Conservation (phyloP, 805 yeast species). For the Metschnikowia baotianmanensis region DNA sequence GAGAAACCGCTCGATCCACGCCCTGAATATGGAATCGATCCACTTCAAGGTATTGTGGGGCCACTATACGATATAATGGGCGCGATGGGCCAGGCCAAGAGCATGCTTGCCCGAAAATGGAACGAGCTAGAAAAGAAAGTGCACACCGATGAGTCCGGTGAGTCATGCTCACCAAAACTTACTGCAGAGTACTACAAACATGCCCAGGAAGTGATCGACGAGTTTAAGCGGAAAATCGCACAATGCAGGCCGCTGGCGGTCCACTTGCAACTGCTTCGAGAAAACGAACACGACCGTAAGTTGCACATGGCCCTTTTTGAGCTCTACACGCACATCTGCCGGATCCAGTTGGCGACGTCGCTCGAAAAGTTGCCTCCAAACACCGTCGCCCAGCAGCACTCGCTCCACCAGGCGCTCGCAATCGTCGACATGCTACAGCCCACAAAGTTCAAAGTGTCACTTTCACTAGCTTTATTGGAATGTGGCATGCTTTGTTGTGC, state of each 20-base stretch:
- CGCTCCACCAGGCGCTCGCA: slow-evolving; percentile 13
- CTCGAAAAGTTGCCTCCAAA: slow-evolving; percentile 14
- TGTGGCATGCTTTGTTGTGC: slow-evolving; percentile 33
- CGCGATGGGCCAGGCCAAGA: slow-evolving; percentile 15
- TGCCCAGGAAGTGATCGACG: slow-evolving; percentile 4
- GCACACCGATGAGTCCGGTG: background rate
- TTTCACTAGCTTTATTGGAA: slow-evolving; percentile 22
- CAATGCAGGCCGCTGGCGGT: slow-evolving; percentile 13
- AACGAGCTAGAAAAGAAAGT: background rate
- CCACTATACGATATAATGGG: slow-evolving; percentile 19
- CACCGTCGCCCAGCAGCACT: slow-evolving; percentile 11
- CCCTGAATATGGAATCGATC: slow-evolving; percentile 19
- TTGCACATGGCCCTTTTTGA: slow-evolving; percentile 18
- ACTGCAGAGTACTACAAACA: slow-evolving; percentile 12
- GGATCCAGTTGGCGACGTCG: slow-evolving; percentile 15
- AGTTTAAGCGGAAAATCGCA: slow-evolving; percentile 6
- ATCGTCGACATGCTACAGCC: slow-evolving; percentile 13
- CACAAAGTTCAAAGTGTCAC: slow-evolving; percentile 16
- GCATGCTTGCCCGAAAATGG: slow-evolving; percentile 12
- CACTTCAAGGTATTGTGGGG: slow-evolving; percentile 18
- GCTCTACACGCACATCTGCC: slow-evolving; percentile 15
- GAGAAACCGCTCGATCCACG: slow-evolving; percentile 13
- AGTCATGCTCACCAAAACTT: background rate
- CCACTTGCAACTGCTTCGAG: slow-evolving; percentile 12
- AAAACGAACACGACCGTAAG: slow-evolving; percentile 8